Evolutionary conservation across 371 early-diverging fungal genomes (phyloP), one percentile per base, ranked within the genome.

Genomic region (Rhizopus sp.): DNA sequence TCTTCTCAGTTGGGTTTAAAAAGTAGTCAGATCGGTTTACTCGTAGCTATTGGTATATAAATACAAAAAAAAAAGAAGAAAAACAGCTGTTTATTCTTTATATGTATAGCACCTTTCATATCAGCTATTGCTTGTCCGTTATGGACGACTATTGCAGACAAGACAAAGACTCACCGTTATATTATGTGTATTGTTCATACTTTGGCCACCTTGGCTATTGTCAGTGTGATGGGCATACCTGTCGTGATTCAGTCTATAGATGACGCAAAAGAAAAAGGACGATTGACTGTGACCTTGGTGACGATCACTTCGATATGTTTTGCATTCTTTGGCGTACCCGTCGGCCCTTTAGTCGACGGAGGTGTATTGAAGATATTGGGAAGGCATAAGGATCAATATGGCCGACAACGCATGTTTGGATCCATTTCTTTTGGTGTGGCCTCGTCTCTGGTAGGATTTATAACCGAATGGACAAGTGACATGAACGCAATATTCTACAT

Each of bases 121-220:
- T 80, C 80, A 12, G 80, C 80, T 39, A 67, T 80, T 1, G 80
- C 80, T 15, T 80, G 80, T 63, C 80, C 80, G 3, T 56, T 80
- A 57, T 80, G 80, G 80, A 67, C 80, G 23, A 59, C 77, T 3
- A 57, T 80, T 17, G 80, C 80, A 2, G 80, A 80, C 57, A 77
- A 75, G 61, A 77, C 77, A 6, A 74, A 75, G 29, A 74, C 77
- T 2, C 80, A 80, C 47, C 56, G 75, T 3, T 77, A 72, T 48
- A 80, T 80, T 9, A 77, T 80, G 77, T 80, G 80, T 50, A 66
- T 80, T 39, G 63, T 80, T 1, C 80, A 80, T 52, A 80, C 77
- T 3, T 59, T 77, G 29, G 80, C 80, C 3, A 80, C 80, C 2
- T 31, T 80, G 2, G 73, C 77, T 34, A 77, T 80, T 54, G 80